phyloP scores from a whole-genome alignment of 768 basidiomycete genomes.

The Dendrothele bispora region DNA sequence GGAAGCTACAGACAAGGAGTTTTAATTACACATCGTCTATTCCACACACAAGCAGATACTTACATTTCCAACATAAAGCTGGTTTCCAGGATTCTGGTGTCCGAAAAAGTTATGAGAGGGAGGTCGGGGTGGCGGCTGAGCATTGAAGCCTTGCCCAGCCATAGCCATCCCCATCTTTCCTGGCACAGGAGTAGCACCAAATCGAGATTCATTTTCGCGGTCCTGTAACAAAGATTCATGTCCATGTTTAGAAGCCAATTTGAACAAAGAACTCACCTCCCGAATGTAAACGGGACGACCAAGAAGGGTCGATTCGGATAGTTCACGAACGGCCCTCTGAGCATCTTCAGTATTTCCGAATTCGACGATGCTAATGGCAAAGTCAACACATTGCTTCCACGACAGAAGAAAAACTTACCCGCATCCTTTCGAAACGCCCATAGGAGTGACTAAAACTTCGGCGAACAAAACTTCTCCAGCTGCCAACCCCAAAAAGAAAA shows the following conservation, averaged over 20 bases:
- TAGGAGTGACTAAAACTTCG: constrained; percentile 96
- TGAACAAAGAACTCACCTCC: constrained; percentile 57
- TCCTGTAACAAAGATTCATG: constrained; percentile 59
- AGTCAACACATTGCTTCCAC: too few relatives aligned
- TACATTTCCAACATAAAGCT: constrained; percentile 91
- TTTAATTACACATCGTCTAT: background rate
- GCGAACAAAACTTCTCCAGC: constrained; percentile 99
- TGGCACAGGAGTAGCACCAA: constrained; percentile 92
- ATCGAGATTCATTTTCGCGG: constrained; percentile 93
- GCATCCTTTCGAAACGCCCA: constrained; percentile 98
- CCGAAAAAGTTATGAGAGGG: constrained; percentile 77
- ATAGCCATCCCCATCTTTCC: constrained; percentile 96
- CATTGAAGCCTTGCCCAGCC: constrained; percentile 85
- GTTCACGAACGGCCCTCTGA: constrained; percentile 84
- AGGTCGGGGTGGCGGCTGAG: constrained; percentile 80
- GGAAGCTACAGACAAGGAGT: constrained; percentile 61
- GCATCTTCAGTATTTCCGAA: constrained; percentile 86
- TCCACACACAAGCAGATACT: constrained; percentile 23
- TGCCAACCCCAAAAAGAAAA: constrained; percentile 74
- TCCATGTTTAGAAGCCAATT: background rate
- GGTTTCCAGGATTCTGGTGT: constrained; percentile 81
- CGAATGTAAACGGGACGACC: constrained; percentile 95
- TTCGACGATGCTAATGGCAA: constrained; percentile 98
- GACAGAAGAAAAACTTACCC: constrained; percentile 64
- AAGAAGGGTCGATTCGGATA: constrained; percentile 84